A percentile compares a stretch with the other conserved stretches of the same genome.
Conservation (phyloP, 805 yeast species). For the Pichia nakasei region DNA sequence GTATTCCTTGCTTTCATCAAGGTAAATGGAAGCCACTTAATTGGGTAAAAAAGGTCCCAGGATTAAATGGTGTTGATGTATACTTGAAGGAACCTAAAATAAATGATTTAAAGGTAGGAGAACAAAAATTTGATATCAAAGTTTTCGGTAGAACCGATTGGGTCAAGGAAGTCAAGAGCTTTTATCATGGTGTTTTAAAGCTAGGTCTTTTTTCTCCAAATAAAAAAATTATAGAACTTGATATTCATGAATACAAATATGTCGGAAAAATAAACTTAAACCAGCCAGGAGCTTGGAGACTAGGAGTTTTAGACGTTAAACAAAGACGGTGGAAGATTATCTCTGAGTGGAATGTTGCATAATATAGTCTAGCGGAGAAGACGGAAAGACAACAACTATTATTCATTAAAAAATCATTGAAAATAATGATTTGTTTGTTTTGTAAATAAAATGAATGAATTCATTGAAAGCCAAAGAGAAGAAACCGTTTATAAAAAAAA, state of each 20-base stretch:
- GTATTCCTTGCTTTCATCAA: conserved; percentile 65
- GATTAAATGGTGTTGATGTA: conserved; percentile 37
- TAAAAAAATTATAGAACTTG: conserved; percentile 62
- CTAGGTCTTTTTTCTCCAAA: conserved; percentile 70
- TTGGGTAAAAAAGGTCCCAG: conserved; percentile 40
- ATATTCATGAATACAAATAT: conserved; percentile 37
- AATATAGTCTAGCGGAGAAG: not conserved
- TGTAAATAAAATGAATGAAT: too few species aligned
- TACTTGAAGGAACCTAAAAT: conserved; percentile 84
- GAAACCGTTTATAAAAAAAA: too few species aligned
- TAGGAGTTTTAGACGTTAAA: conserved; percentile 68
- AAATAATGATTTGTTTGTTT: too few species aligned
- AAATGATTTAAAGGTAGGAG: conserved; percentile 37
- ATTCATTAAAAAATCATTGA: too few species aligned
- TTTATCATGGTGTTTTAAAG: conserved; percentile 39
- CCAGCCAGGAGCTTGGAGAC: conserved; percentile 79
- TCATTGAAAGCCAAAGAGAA: too few species aligned
- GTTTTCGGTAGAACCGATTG: not conserved
- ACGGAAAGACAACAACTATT: too few species aligned
- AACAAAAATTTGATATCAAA: conserved; percentile 5
- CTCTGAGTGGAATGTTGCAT: conserved; percentile 65
- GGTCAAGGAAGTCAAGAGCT: not conserved
- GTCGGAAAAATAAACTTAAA: conserved; percentile 55
- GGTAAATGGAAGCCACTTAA: conserved; percentile 57
- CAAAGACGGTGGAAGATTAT: conserved; percentile 79